Evolutionary conservation across 202 grass and related monocot species (phyloP).

Genomic region (Sporobolus alterniflorus): DNA sequence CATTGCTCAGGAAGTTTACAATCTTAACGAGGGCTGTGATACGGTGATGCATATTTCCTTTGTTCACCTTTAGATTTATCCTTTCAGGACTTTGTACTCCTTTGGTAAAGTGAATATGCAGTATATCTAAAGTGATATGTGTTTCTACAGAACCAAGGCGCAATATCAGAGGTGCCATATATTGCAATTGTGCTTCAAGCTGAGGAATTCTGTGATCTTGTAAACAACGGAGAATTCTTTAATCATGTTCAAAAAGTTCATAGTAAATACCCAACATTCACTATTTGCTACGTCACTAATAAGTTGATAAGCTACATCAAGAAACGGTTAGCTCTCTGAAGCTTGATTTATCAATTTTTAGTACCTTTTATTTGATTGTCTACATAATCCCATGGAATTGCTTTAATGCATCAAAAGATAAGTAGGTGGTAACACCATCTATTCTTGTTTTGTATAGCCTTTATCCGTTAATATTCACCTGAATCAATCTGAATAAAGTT

Average conservation of each 20-base stretch:
- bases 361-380: not conserved
- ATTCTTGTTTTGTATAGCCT: not conserved
- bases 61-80: not conserved
- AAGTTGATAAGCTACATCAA: slow-evolving; percentile 83
- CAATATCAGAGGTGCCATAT: slow-evolving; percentile 56
- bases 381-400: not conserved
- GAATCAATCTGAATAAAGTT: not conserved
- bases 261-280: slow-evolving; percentile 59
- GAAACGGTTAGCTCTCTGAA: slow-evolving; percentile 63
- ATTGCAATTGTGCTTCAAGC: slow-evolving; percentile 78
- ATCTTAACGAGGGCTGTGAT: not conserved
- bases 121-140: not conserved
- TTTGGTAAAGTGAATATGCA: not conserved
- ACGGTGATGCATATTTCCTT: slow-evolving; percentile 1
- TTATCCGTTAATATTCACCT: not conserved
- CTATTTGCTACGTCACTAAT: slow-evolving; percentile 73
- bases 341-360: not conserved
- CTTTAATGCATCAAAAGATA: not conserved
- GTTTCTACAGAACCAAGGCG: slow-evolving; percentile 58
- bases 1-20: slow-evolving; percentile 45
- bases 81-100: not conserved
- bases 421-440: not conserved
- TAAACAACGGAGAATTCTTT: slow-evolving; percentile 43
- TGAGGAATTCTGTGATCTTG: slow-evolving; percentile 85
- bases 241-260: slow-evolving; percentile 50